A percentile compares a stretch with the other conserved stretches of the same genome.
Conservation (phyloP, 2,329 filamentous ascomycete genomes). For the Cytospora leucostoma region DNA sequence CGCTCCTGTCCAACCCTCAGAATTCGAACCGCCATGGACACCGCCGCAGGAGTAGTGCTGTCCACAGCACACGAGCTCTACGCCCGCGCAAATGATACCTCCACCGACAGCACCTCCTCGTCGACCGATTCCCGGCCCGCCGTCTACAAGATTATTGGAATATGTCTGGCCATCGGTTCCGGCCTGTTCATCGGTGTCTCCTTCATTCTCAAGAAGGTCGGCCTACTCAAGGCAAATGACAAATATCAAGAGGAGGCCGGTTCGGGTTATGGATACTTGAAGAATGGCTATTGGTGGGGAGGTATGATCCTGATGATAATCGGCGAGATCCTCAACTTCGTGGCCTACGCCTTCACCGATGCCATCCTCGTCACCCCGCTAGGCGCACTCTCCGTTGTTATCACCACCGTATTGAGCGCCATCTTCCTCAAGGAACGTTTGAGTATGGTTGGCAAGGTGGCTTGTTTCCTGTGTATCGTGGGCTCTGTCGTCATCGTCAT, state of each 20-base stretch:
- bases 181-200: slow-evolving; percentile 92
- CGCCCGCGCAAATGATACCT: slow-evolving; percentile 43
- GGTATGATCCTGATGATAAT: slow-evolving; percentile 98
- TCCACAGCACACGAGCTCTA: slow-evolving; percentile 44
- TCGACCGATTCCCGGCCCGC: slow-evolving; percentile 43
- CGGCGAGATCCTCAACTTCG: slow-evolving; percentile 95
- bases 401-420: slow-evolving; percentile 86
- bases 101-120: slow-evolving; percentile 30
- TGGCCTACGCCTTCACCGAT: slow-evolving; percentile 88
- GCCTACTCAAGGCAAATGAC: slow-evolving; percentile 85
- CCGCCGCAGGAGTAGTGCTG: slow-evolving; percentile 70
- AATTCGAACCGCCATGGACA: slow-evolving; percentile 57
- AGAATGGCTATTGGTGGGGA: slow-evolving; percentile 91
- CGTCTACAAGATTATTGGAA: slow-evolving; percentile 82
- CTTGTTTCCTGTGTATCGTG: slow-evolving; percentile 92
- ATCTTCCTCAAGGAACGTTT: slow-evolving; percentile 95
- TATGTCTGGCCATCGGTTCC: slow-evolving; percentile 81
- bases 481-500: slow-evolving; percentile 92
- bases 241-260: slow-evolving; percentile 96
- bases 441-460: slow-evolving; percentile 93
- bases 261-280: slow-evolving; percentile 95
- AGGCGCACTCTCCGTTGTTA: slow-evolving; percentile 74
- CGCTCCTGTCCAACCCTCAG: neutral
- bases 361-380: slow-evolving; percentile 52
- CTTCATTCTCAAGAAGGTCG: slow-evolving; percentile 94